Base-by-base conservation (phyloP, 106 monocot genomes). In the Hemerocallis citrina region DNA sequence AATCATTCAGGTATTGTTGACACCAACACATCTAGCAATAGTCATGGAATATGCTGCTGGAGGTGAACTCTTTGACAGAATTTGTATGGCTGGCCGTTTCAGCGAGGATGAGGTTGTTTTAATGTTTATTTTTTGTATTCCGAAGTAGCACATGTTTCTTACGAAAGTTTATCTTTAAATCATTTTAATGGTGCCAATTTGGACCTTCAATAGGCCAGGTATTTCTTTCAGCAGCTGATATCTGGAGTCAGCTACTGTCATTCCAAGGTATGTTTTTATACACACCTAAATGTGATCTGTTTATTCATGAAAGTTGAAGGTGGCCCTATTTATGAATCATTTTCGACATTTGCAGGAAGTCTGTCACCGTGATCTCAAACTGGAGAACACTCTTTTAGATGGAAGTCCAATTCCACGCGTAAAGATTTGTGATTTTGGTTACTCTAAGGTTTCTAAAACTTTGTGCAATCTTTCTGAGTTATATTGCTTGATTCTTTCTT, bases 1-100 rank as follows among this genome's bases (percentile, higher is more conserved):
- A n/a, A n/a, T n/a, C 13, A 34, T 70, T 55, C 79, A 91, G 90
- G 90, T 91, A 9, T 57, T 86, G 44, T 55, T 92, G 31, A 92
- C 91, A 62, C 79, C 86, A 33, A 92, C 91, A 28, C 86, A 92
- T 67, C 75, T 92, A 24, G 91, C 79, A 32, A 86, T 92, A 19
- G 78, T 85, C n/a, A 92, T 92, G 91, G 91, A 92, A 54, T 92
- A 86, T 37, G 91, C 91, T 6, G 86, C 86, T 35, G 91, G 91
- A 13, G 91, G 91, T 14, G 91, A 86, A 69, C 86, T 92, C 41
- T 92, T 92, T 79, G 86, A 92, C 34, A 72, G 86, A 67, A 92
- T 92, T 50, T 79, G 76, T 55, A 77, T 49, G 44, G 83, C 79
- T 13, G 91, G 91, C 6, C 59, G 91, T 45, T 92, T 92, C 61